Percentiles rank a stretch among this genome's conserved stretches.
These are phyloP conservation scores for Podaxis mareebaensis DNA, from an alignment of 768 basidiomycete species.

Conservation along the genomic window DNA sequence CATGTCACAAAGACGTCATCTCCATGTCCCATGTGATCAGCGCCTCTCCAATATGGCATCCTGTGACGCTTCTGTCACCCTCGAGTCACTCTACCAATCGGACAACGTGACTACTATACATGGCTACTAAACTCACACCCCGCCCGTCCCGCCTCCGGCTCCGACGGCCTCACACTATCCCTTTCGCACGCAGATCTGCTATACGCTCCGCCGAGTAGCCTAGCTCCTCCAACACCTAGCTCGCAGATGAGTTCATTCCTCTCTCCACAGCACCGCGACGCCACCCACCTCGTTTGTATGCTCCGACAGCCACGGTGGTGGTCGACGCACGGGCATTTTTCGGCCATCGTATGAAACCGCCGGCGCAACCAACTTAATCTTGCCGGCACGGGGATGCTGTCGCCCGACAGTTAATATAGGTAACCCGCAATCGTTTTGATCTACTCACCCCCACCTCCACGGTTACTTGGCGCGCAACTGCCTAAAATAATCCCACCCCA, in stretches of 20 bases:
- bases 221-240: conserved; percentile 42
- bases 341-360: conserved; percentile 81
- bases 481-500: conserved; percentile 39
- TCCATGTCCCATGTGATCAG: conserved; percentile 12
- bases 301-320: conserved; percentile 88
- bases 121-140: conserved; percentile 14
- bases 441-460: conserved; percentile 75
- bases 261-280: conserved; percentile 6
- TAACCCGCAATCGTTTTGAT: conserved; percentile 10
- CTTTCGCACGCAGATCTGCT: conserved; percentile 39
- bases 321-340: conserved; percentile 69
- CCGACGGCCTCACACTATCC: conserved; percentile 29
- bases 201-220: conserved; percentile 40
- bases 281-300: conserved; percentile 71
- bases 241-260: conserved; percentile 14
- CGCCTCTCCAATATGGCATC: conserved; percentile 11
- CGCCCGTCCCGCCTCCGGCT: conserved; percentile 22
- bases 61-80: conserved; percentile 14
- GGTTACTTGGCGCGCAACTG: conserved; percentile 70
- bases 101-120: conserved; percentile 2
- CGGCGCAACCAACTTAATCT: conserved; percentile 77
- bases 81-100: background rate
- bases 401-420: conserved; percentile 20
- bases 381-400: conserved; percentile 75
- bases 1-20: conserved; percentile 17